phyloP scores from a whole-genome alignment of 148 eudicot species.

The Camellia sinensis region DNA sequence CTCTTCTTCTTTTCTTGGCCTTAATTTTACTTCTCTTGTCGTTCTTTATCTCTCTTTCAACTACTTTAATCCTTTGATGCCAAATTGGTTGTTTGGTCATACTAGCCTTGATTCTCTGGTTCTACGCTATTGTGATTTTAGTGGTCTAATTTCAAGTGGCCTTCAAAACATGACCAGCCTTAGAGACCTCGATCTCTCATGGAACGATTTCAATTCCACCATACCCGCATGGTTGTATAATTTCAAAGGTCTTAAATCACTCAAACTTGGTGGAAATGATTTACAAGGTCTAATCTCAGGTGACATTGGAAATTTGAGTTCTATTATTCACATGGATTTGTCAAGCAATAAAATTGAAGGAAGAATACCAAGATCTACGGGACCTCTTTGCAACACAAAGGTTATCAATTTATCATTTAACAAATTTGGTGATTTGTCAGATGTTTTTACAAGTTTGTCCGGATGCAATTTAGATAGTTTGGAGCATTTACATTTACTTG shows the following conservation, averaged over 20 bases:
- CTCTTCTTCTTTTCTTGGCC: not conserved
- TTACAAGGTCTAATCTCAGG: not conserved
- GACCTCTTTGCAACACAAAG: not conserved
- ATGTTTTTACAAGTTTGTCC: not conserved
- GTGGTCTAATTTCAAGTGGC: not conserved
- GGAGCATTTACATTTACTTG: not conserved
- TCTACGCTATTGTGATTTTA: not conserved
- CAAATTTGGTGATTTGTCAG: not conserved
- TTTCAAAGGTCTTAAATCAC: not conserved
- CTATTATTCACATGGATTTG: not conserved
- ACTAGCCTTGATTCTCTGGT: not conserved
- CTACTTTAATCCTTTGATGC: not conserved
- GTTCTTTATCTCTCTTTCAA: not conserved
- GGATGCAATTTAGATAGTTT: not conserved
- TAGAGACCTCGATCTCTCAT: constrained; percentile 5
- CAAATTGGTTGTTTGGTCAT: not conserved
- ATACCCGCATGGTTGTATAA: constrained; percentile 18
- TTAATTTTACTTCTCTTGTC: not conserved
- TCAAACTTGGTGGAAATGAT: not conserved
- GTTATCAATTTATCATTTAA: not conserved
- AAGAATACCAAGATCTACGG: not conserved
- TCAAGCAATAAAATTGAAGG: constrained; percentile 5
- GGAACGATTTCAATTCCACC: constrained; percentile 13
- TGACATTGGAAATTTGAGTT: constrained; percentile 1
- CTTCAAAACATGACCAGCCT: not conserved